These are phyloP conservation scores for Stropharia rugosoannulata DNA, from an alignment of 768 basidiomycete species.

Conservation along the genomic window DNA sequence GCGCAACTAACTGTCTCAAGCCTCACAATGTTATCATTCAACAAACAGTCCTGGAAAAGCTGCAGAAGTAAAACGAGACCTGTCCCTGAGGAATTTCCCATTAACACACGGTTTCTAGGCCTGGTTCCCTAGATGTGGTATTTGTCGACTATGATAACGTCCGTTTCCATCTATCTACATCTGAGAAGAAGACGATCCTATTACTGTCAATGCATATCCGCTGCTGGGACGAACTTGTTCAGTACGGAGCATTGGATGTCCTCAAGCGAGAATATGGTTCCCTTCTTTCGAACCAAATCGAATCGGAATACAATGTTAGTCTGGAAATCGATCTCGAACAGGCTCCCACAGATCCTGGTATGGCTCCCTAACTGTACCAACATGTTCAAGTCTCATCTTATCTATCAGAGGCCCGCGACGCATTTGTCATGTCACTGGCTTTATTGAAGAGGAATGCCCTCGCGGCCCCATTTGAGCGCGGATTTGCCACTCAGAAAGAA, in stretches of 20 bases:
- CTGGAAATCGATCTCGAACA: slow-evolving; percentile 87
- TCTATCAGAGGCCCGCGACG: slow-evolving; percentile 69
- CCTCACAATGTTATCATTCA: slow-evolving; percentile 64
- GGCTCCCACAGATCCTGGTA: slow-evolving; percentile 79
- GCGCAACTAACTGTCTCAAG: slow-evolving; percentile 1
- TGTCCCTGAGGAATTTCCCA: not conserved
- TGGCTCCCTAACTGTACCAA: slow-evolving; percentile 16
- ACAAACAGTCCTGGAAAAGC: slow-evolving; percentile 84
- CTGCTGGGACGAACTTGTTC: slow-evolving; percentile 92
- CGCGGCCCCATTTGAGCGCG: slow-evolving; percentile 91
- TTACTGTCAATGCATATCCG: slow-evolving; percentile 95
- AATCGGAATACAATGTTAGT: slow-evolving; percentile 88
- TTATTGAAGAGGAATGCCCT: slow-evolving; percentile 91
- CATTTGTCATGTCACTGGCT: slow-evolving; percentile 78
- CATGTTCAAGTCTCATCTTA: slow-evolving; percentile 11
- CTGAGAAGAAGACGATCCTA: slow-evolving; percentile 77
- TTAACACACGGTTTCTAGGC: slow-evolving; percentile 46
- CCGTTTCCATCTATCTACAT: slow-evolving; percentile 89
- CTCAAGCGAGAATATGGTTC: slow-evolving; percentile 82
- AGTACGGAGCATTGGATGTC: slow-evolving; percentile 81
- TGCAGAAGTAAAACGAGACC: slow-evolving; percentile 58
- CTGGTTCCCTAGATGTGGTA: slow-evolving; percentile 87
- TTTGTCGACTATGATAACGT: slow-evolving; percentile 99
- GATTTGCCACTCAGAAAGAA: slow-evolving; percentile 79
- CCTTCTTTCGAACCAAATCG: slow-evolving; percentile 63